Evolutionary conservation across 2,329 filamentous ascomycete genomes (phyloP).

Genomic region (Exophiala alcalophila): DNA sequence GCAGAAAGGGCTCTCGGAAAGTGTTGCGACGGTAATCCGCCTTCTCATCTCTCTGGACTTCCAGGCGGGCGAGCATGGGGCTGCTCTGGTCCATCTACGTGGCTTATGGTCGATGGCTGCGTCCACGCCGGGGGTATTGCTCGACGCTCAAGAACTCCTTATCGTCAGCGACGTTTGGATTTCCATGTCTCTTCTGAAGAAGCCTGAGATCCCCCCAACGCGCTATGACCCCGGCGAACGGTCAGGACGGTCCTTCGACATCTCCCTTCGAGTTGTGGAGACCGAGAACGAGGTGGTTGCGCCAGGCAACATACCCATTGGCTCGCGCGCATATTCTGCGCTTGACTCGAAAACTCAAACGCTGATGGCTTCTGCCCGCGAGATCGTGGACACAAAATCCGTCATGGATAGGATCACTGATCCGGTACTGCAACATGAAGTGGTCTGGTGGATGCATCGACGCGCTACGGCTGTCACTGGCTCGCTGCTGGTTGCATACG

Average conservation of each 20-base stretch:
- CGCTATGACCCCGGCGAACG: conserved; percentile 16
- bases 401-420: conserved; percentile 10
- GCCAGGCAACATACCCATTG: background rate
- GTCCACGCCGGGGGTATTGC: conserved; percentile 5
- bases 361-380: conserved; percentile 7
- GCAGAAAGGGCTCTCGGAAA: conserved; percentile 7
- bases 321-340: background rate
- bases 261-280: background rate
- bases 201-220: conserved; percentile 14
- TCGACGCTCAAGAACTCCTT: conserved; percentile 13
- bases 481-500: conserved; percentile 8
- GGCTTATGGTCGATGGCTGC: conserved; percentile 15
- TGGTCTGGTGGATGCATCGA: conserved; percentile 16
- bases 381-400: conserved; percentile 15
- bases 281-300: background rate
- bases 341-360: conserved; percentile 2
- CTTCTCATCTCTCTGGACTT: conserved; percentile 20
- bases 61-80: conserved; percentile 6
- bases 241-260: conserved; percentile 1
- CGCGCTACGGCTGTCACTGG: conserved; percentile 12
- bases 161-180: conserved; percentile 19
- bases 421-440: conserved; percentile 4
- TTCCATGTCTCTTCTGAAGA: conserved; percentile 13
- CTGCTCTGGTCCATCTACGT: conserved; percentile 14
- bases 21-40: conserved; percentile 14